Evolutionary conservation across 2,329 filamentous ascomycete genomes (phyloP).

Genomic region (Fusarium chuoi): DNA sequence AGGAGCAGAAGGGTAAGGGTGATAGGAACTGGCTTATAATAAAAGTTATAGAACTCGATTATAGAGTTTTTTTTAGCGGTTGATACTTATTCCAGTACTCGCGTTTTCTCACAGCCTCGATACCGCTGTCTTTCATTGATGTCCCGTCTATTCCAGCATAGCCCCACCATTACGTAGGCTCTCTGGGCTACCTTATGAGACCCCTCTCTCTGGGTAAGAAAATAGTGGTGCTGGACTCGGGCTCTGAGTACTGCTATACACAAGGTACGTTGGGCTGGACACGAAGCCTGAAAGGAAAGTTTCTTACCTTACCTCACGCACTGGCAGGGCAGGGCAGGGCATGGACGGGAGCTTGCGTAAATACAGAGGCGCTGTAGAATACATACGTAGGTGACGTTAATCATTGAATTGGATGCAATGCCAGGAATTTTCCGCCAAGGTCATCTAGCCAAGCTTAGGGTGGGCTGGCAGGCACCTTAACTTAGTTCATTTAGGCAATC

Average conservation of each 20-base stretch:
- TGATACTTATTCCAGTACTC: no score
- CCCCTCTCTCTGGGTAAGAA: constrained; percentile 14
- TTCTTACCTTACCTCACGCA: not conserved
- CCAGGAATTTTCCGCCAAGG: constrained; percentile 35
- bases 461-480: not conserved
- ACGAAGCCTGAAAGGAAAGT: constrained; percentile 20
- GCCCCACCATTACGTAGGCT: constrained; percentile 53
- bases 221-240: not conserved
- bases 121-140: not conserved
- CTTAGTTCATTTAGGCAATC: constrained; percentile 36
- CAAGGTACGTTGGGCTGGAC: not conserved
- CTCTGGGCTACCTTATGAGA: constrained; percentile 7
- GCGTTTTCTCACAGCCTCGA: not conserved
- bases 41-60: not conserved
- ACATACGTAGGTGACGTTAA: not conserved
- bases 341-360: not conserved
- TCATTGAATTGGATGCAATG: not conserved
- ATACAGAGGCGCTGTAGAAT: not conserved
- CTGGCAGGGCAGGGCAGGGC: not conserved
- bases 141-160: constrained; percentile 23
- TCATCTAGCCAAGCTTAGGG: constrained; percentile 11
- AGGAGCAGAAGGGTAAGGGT: not conserved
- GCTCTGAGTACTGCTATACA: not conserved
- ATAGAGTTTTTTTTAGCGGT: not conserved
- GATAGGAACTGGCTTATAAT: no score